Conservation (phyloP, 2,329 filamentous ascomycete genomes). For the Reticulascus tulasneorum region DNA sequence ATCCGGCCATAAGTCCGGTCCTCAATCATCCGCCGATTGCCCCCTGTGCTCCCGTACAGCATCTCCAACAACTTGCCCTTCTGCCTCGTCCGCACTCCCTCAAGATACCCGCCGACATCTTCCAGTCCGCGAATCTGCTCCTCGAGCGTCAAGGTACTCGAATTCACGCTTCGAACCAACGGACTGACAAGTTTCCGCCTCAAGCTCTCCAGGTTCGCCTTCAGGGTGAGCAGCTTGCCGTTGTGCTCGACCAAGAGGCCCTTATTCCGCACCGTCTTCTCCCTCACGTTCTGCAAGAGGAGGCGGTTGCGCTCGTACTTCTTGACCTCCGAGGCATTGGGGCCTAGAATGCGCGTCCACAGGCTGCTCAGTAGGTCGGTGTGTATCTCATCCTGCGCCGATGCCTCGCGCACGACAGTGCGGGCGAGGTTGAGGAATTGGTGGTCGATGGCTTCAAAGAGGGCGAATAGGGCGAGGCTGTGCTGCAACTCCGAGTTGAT, state of each 20-base stretch:
- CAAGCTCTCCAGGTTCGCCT: slow-evolving; percentile 81
- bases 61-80: slow-evolving; percentile 80
- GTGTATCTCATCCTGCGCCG: slow-evolving; percentile 74
- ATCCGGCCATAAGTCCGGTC: slow-evolving; percentile 14
- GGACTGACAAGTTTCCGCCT: slow-evolving; percentile 80
- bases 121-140: slow-evolving; percentile 83
- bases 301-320: slow-evolving; percentile 91
- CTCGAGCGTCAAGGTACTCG: slow-evolving; percentile 69
- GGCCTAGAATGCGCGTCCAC: slow-evolving; percentile 81
- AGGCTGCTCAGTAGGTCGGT: slow-evolving; percentile 77
- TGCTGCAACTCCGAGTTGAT: slow-evolving; percentile 81
- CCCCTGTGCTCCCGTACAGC: slow-evolving; percentile 55
- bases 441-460: slow-evolving; percentile 89
- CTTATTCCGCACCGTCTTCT: slow-evolving; percentile 84
- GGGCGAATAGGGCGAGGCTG: slow-evolving; percentile 72
- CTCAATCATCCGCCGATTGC: slow-evolving; percentile 28
- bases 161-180: slow-evolving; percentile 66
- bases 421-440: slow-evolving; percentile 87
- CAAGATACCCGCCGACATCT: slow-evolving; percentile 74
- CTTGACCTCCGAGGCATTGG: slow-evolving; percentile 68
- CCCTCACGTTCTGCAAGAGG: slow-evolving; percentile 72
- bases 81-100: slow-evolving; percentile 70
- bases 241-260: slow-evolving; percentile 83
- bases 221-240: slow-evolving; percentile 74
- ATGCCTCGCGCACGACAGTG: slow-evolving; percentile 77